phyloP scores from a whole-genome alignment of 2,329 filamentous ascomycete species.

The Aaosphaeria pasadenensis region DNA sequence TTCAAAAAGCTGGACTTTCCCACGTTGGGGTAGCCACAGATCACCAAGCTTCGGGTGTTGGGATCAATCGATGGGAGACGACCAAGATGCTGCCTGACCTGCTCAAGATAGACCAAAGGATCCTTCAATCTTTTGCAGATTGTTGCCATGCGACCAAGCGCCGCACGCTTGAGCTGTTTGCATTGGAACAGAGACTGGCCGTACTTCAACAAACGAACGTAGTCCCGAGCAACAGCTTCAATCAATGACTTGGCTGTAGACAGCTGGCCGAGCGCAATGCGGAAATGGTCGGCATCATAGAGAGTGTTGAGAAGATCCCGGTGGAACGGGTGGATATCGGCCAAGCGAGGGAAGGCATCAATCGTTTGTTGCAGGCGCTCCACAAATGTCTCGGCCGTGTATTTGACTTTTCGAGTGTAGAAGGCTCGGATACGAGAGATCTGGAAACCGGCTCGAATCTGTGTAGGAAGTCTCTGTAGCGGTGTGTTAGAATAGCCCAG shows the following conservation, averaged over 20 bases:
- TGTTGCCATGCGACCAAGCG: constrained; percentile 95
- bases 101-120: constrained; percentile 90
- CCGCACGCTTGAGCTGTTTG: constrained; percentile 97
- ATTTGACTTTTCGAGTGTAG: constrained; percentile 92
- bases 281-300: constrained; percentile 91
- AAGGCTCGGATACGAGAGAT: constrained; percentile 94
- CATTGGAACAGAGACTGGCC: constrained; percentile 96
- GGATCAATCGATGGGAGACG: constrained; percentile 98
- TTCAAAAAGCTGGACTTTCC: constrained; percentile 93
- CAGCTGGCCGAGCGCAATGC: constrained; percentile 92
- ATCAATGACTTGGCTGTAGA: constrained; percentile 96
- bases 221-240: constrained; percentile 93
- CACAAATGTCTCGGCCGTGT: constrained; percentile 89
- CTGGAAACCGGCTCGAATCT: constrained; percentile 94
- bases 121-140: constrained; percentile 94
- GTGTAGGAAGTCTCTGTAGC: constrained; percentile 87
- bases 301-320: constrained; percentile 80
- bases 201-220: constrained; percentile 40
- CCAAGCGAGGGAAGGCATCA: constrained; percentile 81
- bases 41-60: constrained; percentile 91
- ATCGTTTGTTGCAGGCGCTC: constrained; percentile 91
- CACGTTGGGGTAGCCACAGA: constrained; percentile 93
- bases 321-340: constrained; percentile 94
- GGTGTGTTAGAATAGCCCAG: constrained; percentile 46
- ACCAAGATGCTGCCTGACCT: constrained; percentile 93